A percentile compares a stretch with the other conserved stretches of the same genome.
Evolutionary conservation across 257 asterid genomes (phyloP).

Genomic region (Przewalskia tangutica): DNA sequence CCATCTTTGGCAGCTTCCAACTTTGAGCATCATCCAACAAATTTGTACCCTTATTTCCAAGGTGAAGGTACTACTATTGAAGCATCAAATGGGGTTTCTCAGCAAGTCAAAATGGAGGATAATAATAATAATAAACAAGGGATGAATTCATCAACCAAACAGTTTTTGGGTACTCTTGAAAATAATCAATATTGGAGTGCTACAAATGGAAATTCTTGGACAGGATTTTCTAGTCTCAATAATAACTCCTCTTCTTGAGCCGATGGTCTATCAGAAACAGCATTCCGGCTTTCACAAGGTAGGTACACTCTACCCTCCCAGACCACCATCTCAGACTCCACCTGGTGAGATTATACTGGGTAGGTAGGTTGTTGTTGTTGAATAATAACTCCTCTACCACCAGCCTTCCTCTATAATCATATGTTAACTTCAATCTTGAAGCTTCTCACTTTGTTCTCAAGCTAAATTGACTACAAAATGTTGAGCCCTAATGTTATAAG

Average conservation of each 20-base stretch:
- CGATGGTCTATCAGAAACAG: too few relatives aligned
- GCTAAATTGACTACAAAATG: neutral
- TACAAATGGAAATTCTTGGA: slow-evolving; percentile 13
- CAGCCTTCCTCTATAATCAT: slow-evolving; percentile 19
- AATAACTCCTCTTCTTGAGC: slow-evolving; percentile 10
- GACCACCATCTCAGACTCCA: too few relatives aligned
- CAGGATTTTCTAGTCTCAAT: slow-evolving; percentile 23
- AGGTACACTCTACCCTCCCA: too few relatives aligned
- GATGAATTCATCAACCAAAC: slow-evolving; percentile 17
- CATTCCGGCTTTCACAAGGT: too few relatives aligned
- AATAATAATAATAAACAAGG: neutral
- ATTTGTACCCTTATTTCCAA: slow-evolving; percentile 19
- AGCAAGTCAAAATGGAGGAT: slow-evolving; percentile 25
- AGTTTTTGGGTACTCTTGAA: slow-evolving; percentile 16
- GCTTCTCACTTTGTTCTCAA: neutral
- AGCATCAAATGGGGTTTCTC: slow-evolving; percentile 9
- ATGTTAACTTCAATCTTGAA: neutral
- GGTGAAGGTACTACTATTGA: slow-evolving; percentile 11
- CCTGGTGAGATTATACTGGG: too few relatives aligned
- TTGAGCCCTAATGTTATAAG: neutral
- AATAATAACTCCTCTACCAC: slow-evolving; percentile 20
- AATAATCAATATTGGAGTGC: slow-evolving; percentile 22
- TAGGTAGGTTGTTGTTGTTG: too few relatives aligned
- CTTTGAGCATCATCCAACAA: slow-evolving; percentile 13
- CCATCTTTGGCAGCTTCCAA: slow-evolving; percentile 11